Evolutionary conservation across 2,329 filamentous ascomycete genomes (phyloP).

Genomic region (Thielaviopsis musarum): DNA sequence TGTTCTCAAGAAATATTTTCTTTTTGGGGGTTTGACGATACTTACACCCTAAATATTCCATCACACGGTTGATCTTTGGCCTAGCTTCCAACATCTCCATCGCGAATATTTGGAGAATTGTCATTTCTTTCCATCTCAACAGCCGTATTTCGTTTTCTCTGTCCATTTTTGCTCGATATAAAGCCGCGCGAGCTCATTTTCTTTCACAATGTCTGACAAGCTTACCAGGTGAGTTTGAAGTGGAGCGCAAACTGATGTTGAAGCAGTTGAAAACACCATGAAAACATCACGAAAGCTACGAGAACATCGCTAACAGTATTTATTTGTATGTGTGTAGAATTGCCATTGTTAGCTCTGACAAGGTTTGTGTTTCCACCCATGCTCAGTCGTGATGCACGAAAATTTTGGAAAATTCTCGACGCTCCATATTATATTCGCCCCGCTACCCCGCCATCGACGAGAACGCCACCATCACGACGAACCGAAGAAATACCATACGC

Average conservation of each 20-base stretch:
- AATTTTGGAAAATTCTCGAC: constrained; percentile 7
- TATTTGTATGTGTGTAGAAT: constrained; percentile 42
- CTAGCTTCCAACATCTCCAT: neutral
- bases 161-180: neutral
- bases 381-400: neutral
- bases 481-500: neutral
- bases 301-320: neutral
- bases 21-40: neutral
- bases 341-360: constrained; percentile 97
- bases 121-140: too few species aligned
- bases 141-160: neutral
- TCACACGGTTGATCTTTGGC: neutral
- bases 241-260: neutral
- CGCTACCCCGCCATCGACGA: constrained; percentile 22
- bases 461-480: neutral
- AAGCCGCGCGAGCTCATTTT: neutral
- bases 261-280: constrained; percentile 8
- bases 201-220: constrained; percentile 64
- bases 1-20: neutral
- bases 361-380: constrained; percentile 42
- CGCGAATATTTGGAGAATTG: neutral
- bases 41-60: neutral
- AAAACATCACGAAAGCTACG: neutral
- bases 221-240: constrained; percentile 60
- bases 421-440: constrained; percentile 14